Base-by-base conservation (phyloP, 345 rosid species). In the Excoecaria cochinchinensis region DNA sequence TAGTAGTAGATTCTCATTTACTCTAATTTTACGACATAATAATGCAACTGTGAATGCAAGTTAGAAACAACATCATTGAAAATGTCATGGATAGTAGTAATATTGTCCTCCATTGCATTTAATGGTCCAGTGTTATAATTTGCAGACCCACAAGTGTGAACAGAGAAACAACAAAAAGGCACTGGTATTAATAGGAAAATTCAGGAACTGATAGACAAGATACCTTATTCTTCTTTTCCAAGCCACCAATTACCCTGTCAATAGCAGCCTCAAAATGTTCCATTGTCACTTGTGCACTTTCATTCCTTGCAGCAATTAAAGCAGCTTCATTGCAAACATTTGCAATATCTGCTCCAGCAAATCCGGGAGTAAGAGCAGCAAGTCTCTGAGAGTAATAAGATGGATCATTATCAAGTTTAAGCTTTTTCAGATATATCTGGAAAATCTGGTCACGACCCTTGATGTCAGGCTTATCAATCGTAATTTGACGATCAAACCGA, bases 321-420 rank as follows among this genome's bases (percentile, higher is more conserved):
- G 98, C 99, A 19, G 97, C 99, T 75, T 95, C 99, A 65, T 95
- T 95, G 83, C 95, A 88, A 31, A 95, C 95, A 82, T 95, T 95
- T 3, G 98, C 99, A 74, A 95, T 92, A 79, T 95, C 99, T 40
- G 98, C 98, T 51, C 99, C 99, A 61, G 99, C 94, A 82, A 95
- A 95, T 53, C 98, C 99, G 5, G 99, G 98, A 56, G 97, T 93
- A 16, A 95, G 92, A 70, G 99, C 96, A 0, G 97, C 93, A 83
- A 95, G 93, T 81, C 97, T 85, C 50, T 93, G 91, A 74, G 99
- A 93, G 81, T 78, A 95, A 85, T 76, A 89, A 0, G 91, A 86
- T 5, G 99, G 97, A 60, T 87, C 86, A 3, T 86, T 87, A 77
- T 95, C 96, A 40, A 95, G 97, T 76, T 91, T 95, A 47, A 95